Evolutionary conservation across 2,329 filamentous ascomycete genomes (phyloP), one percentile per base, ranked within the genome.

Genomic region (Colletotrichum karsti): DNA sequence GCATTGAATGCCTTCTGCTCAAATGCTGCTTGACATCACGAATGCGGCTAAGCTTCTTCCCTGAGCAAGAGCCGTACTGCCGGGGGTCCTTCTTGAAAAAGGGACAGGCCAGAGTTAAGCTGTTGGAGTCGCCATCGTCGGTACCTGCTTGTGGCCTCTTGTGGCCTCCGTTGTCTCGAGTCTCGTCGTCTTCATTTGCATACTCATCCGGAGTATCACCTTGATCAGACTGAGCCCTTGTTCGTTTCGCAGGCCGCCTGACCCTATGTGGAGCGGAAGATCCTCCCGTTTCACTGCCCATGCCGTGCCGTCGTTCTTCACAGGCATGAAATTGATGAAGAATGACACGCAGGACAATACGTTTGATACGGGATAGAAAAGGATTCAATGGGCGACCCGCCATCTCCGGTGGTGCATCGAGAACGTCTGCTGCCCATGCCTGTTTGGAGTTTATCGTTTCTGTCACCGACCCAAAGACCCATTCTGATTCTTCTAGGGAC

Each of bases 21-120:
- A 77, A 39, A 26, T 77, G 76, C 22, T 77, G 75, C 30, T 77
- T 77, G 8, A 77, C 74, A 20, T 75, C 72, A n/a, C 72, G 70
- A 18, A 76, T 71, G 1, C 70, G 63, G 2, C 55, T 61, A 8
- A 78, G 55, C 46, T 70, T 72, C 1, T 28, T 51, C 6, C 71
- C 58, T 46, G 73, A 76, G 30, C 76, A 77, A 10, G 67, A 55
- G 5, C 71, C 67, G 64, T 77, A 70, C 4, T 54, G 42, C 7
- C 67, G 58, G 3, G 70, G 71, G 41, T 75, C 73, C 10, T 72
- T 71, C 57, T 77, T 77, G 41, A 72, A 75, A 42, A 74, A 77
- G 1, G 75, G 76, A 28, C 76, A 77, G 1, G 76, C 76, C 24
- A 51, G 46, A 13, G 46, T 51, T 2, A 28, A 28, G 0, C n/a